phyloP scores from a whole-genome alignment of 768 basidiomycete species.

The Rhodotorula paludigena region DNA sequence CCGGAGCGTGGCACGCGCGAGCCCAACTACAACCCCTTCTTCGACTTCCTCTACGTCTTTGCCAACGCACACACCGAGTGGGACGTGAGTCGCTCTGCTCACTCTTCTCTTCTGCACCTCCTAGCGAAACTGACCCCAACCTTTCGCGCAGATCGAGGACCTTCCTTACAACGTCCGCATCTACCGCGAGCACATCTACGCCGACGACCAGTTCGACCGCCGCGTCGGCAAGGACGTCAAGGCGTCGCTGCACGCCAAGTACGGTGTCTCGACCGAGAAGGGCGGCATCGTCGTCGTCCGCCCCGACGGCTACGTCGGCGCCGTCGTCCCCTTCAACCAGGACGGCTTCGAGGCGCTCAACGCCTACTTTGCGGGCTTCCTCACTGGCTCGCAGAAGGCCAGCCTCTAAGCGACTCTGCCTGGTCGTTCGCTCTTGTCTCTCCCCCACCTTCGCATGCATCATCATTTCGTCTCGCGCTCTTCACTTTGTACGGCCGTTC shows the following conservation, averaged over 20 bases:
- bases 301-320: slow-evolving; percentile 47
- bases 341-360: slow-evolving; percentile 43
- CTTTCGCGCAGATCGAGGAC: slow-evolving; percentile 26
- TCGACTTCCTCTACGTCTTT: slow-evolving; percentile 43
- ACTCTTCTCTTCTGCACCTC: background rate
- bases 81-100: slow-evolving; percentile 27
- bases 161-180: slow-evolving; percentile 36
- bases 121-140: background rate
- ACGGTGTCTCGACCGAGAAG: slow-evolving; percentile 40
- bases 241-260: slow-evolving; percentile 42
- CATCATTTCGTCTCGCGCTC: background rate
- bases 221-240: slow-evolving; percentile 36
- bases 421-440: background rate
- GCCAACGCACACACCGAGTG: slow-evolving; percentile 40
- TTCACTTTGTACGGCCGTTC: background rate
- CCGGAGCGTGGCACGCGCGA: slow-evolving; percentile 23
- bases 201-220: slow-evolving; percentile 40
- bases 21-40: slow-evolving; percentile 42
- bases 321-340: slow-evolving; percentile 41
- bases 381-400: slow-evolving; percentile 22
- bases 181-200: slow-evolving; percentile 40
- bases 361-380: slow-evolving; percentile 44
- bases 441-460: background rate
- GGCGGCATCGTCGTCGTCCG: slow-evolving; percentile 46
- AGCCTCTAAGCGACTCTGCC: background rate